Percentiles rank a stretch among this genome's conserved stretches.
Conservation (phyloP, 352 stramenopile species). For the Thraustochytrium striatum region DNA sequence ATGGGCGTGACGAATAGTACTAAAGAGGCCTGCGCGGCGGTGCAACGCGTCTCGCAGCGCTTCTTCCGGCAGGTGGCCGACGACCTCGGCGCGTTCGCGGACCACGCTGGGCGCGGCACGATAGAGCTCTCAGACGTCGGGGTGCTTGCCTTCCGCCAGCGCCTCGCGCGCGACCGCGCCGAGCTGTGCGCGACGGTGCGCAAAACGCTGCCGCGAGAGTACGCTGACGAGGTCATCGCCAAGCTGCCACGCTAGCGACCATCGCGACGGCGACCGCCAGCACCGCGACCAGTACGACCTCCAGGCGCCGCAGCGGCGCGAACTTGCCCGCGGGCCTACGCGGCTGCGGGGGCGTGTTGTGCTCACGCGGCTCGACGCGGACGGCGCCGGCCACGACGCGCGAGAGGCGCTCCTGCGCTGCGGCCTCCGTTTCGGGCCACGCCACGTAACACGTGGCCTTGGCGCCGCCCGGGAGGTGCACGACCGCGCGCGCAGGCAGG, state of each 20-base stretch:
- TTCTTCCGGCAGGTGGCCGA: conserved; percentile 19
- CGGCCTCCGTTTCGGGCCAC: too few species aligned
- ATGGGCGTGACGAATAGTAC: neutral
- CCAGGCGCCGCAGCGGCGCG: neutral
- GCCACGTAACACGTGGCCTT: too few species aligned
- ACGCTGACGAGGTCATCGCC: conserved; percentile 11
- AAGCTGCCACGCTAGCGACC: neutral
- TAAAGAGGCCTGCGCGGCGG: neutral
- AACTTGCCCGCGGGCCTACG: neutral
- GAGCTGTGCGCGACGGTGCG: neutral
- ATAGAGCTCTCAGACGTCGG: neutral
- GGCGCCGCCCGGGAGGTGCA: too few species aligned
- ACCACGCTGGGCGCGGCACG: conserved; percentile 2
- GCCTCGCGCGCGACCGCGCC: neutral
- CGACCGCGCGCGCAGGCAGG: too few species aligned
- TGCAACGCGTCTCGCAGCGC: neutral
- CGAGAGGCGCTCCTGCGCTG: too few species aligned
- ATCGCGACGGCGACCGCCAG: neutral
- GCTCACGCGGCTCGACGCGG: too few species aligned
- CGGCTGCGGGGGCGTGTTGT: too few species aligned
- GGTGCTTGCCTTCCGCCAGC: neutral
- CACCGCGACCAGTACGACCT: neutral
- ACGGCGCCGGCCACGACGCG: too few species aligned
- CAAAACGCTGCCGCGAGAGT: conserved; percentile 8
- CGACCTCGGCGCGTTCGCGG: neutral